Base-by-base conservation (phyloP, 192 early-diverging fungal genomes). In the Umbelopsis sp. region DNA sequence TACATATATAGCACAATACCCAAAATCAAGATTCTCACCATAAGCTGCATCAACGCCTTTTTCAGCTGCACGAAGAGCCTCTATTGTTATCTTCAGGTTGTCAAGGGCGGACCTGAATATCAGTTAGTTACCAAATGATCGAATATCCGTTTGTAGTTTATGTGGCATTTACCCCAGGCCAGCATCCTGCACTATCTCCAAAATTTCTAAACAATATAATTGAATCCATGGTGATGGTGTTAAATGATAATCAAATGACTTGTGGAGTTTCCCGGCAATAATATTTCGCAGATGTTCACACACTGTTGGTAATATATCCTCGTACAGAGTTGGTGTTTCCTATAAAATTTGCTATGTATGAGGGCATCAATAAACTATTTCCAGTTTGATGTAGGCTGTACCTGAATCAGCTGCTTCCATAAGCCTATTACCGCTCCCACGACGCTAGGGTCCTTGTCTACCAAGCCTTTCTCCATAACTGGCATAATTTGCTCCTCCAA, bases 141-240 rank as follows among this genome's bases (percentile, higher is more conserved):
- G 3, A 46, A 37, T 4, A 12, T 22, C 16, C 20, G 47, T 61
- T 11, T 20, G 25, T 2, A 0, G 15, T 20, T 46, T 18, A 51
- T 66, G 11, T 21, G 0, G 20, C 12, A 69, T 25, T 71, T 75
- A 75, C 74, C 74, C 74, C 30, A 71, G 64, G n/a, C 37, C 55
- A 1, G 11, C 16, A 7, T 52, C 37, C 8, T 58, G 67, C 21
- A 61, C 69, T 21, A 49, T 67, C 12, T 46, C 76, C 67, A 82
- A 71, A 33, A 85, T 81, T 49, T 79, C 67, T 9, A 87, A 64
- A 52, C 80, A 80, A n/a, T 78, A 66, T 33, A 87, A 74, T 58
- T 87, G 85, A 37, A 85, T 82, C 85, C 85, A 87, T 1, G 85
- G 85, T 2, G 85, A 83, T 18, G 80, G 66, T 11, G 76, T 80